Evolutionary conservation across 2,329 filamentous ascomycete species (phyloP).

Genomic region (Fusarium buxicola): DNA sequence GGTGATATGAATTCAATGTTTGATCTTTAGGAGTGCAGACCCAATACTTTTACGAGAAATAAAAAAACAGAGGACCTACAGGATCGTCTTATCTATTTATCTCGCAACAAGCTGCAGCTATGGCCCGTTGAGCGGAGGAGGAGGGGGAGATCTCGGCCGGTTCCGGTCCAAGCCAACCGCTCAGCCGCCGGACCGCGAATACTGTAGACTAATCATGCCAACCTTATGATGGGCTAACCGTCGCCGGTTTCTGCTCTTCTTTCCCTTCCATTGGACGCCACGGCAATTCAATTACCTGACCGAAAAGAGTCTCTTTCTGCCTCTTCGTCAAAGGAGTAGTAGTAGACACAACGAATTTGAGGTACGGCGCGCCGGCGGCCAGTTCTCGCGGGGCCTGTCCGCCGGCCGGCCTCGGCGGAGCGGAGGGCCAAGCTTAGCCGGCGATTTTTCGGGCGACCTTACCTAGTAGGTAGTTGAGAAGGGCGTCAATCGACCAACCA

Average conservation of each 20-base stretch:
- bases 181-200: background rate
- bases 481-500: slow-evolving; percentile 12
- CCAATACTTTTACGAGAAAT: background rate
- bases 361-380: slow-evolving; percentile 1
- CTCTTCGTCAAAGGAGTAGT: background rate
- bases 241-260: slow-evolving; percentile 6
- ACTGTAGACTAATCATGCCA: slow-evolving; percentile 7
- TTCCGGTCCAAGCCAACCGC: slow-evolving; percentile 42
- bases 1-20: background rate
- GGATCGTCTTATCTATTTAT: slow-evolving; percentile 37
- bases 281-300: slow-evolving; percentile 12
- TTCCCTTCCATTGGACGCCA: slow-evolving; percentile 27
- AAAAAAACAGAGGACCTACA: slow-evolving; percentile 1
- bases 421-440: slow-evolving; percentile 22
- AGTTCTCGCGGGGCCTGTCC: slow-evolving; percentile 8
- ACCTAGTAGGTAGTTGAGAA: background rate
- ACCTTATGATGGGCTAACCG: slow-evolving; percentile 20
- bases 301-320: slow-evolving; percentile 2
- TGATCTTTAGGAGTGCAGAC: background rate
- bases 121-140: slow-evolving; percentile 34
- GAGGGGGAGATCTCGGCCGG: slow-evolving; percentile 46
- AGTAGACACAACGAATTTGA: slow-evolving; percentile 5
- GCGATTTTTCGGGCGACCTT: slow-evolving; percentile 10
- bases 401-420: slow-evolving; percentile 31
- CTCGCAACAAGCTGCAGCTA: slow-evolving; percentile 20